Evolutionary conservation across 2,329 filamentous ascomycete genomes (phyloP).

Genomic region (Pseudonectria foliicola): DNA sequence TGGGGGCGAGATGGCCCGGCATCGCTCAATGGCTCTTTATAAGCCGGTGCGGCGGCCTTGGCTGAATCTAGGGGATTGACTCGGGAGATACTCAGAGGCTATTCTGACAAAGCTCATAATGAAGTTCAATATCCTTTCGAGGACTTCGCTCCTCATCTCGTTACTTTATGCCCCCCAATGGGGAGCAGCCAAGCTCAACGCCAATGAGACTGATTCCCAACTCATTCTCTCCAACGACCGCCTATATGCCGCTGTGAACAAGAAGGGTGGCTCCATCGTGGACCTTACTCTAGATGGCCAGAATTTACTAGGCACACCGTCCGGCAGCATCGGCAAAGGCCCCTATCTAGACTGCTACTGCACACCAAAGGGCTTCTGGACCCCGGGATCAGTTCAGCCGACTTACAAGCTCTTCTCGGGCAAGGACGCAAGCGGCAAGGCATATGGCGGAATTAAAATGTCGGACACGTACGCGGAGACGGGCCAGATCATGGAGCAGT

Average conservation of each 20-base stretch:
- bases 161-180: constrained; percentile 16
- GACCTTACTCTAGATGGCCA: constrained; percentile 29
- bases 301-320: constrained; percentile 42
- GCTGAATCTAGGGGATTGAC: constrained; percentile 2
- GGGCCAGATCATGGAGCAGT: constrained; percentile 54
- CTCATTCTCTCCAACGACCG: constrained; percentile 32
- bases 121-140: constrained; percentile 17
- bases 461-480: constrained; percentile 51
- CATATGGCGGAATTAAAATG: constrained; percentile 53
- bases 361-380: constrained; percentile 51
- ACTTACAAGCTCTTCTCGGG: constrained; percentile 39
- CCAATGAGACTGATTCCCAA: constrained; percentile 27
- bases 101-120: constrained; percentile 6
- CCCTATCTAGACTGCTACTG: constrained; percentile 60
- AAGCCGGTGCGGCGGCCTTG: background rate
- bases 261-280: constrained; percentile 30
- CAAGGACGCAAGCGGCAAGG: constrained; percentile 38
- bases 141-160: constrained; percentile 10
- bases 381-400: constrained; percentile 42
- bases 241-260: constrained; percentile 30
- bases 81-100: constrained; percentile 1
- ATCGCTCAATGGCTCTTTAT: too few species aligned
- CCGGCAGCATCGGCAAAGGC: constrained; percentile 36
- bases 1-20: too few species aligned
- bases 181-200: constrained; percentile 22